Percentiles rank a stretch among this genome's conserved stretches.
Evolutionary conservation across 345 rosid genomes (phyloP).

Genomic region (Gossypium longicalyx): DNA sequence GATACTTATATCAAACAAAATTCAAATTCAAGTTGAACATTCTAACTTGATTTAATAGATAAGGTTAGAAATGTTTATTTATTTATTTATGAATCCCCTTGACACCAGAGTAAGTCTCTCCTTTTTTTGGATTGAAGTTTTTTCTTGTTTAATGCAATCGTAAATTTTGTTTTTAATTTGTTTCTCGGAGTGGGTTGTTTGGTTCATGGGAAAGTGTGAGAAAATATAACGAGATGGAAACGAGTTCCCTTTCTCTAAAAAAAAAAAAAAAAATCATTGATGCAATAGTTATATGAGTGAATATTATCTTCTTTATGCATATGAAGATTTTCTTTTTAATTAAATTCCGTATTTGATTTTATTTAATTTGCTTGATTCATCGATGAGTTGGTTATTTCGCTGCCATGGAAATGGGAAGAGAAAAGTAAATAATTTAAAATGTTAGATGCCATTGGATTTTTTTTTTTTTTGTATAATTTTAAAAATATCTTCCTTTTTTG

Average conservation of each 20-base stretch:
- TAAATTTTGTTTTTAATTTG: not conserved
- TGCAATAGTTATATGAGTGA: not conserved
- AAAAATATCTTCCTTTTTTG: too few relatives aligned
- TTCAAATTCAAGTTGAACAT: too few relatives aligned
- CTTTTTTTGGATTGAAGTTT: not conserved
- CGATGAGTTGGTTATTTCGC: not conserved
- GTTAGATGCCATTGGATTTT: not conserved
- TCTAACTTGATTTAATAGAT: too few relatives aligned
- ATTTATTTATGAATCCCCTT: slow-evolving; percentile 74
- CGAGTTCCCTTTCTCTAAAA: not conserved
- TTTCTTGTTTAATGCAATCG: slow-evolving; percentile 6
- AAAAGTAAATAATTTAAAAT: not conserved
- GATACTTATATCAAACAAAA: too few relatives aligned
- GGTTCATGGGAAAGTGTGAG: slow-evolving; percentile 1
- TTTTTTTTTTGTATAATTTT: too few relatives aligned
- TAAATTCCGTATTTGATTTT: not conserved
- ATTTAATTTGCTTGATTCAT: not conserved
- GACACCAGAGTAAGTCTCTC: slow-evolving; percentile 66
- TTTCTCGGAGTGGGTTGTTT: not conserved
- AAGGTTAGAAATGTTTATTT: too few relatives aligned
- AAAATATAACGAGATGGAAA: not conserved
- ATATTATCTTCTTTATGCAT: not conserved
- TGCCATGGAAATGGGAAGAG: not conserved
- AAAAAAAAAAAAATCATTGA: not conserved
- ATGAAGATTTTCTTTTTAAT: not conserved